Percentiles rank a stretch among this genome's conserved stretches.
These are phyloP conservation scores for Strombidium stylifer DNA, from an alignment of 73 alveolate species.

Conservation along the genomic window DNA sequence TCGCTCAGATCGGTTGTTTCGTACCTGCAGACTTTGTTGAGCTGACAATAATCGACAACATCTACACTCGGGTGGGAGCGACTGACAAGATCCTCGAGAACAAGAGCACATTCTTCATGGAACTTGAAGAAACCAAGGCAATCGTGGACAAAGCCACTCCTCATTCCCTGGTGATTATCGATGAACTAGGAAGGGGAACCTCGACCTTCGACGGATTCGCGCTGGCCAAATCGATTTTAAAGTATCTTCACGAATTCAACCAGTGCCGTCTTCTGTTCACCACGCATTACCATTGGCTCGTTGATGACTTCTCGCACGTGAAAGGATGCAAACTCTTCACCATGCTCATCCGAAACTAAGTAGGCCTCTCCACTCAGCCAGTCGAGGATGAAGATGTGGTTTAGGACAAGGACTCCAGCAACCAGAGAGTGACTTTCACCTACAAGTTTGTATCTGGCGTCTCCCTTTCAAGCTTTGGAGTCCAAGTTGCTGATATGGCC, in stretches of 20 bases:
- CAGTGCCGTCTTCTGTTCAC: slow-evolving; percentile 74
- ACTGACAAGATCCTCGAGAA: slow-evolving; percentile 88
- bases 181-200: slow-evolving; percentile 98
- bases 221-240: slow-evolving; percentile 84
- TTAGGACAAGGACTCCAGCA: slow-evolving; percentile 34
- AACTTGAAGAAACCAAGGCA: slow-evolving; percentile 91
- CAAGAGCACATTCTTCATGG: slow-evolving; percentile 85
- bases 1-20: slow-evolving; percentile 93
- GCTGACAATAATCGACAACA: slow-evolving; percentile 84
- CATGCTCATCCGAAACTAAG: too few relatives aligned
- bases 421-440: slow-evolving; percentile 70
- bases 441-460: slow-evolving; percentile 83
- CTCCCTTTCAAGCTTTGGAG: slow-evolving; percentile 77
- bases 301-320: slow-evolving; percentile 74
- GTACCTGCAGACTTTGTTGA: slow-evolving; percentile 84
- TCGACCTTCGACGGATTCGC: slow-evolving; percentile 93
- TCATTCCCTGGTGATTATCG: slow-evolving; percentile 88
- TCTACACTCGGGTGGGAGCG: slow-evolving; percentile 94
- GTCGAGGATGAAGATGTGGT: slow-evolving; percentile 41
- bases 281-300: slow-evolving; percentile 94
- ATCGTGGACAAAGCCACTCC: slow-evolving; percentile 78
- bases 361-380: too few relatives aligned
- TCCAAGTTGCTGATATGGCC: slow-evolving; percentile 89
- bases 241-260: slow-evolving; percentile 1
- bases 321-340: slow-evolving; percentile 64